Conservation (phyloP, 2,329 filamentous ascomycete genomes). For the Trichoderma cornu-damae region DNA sequence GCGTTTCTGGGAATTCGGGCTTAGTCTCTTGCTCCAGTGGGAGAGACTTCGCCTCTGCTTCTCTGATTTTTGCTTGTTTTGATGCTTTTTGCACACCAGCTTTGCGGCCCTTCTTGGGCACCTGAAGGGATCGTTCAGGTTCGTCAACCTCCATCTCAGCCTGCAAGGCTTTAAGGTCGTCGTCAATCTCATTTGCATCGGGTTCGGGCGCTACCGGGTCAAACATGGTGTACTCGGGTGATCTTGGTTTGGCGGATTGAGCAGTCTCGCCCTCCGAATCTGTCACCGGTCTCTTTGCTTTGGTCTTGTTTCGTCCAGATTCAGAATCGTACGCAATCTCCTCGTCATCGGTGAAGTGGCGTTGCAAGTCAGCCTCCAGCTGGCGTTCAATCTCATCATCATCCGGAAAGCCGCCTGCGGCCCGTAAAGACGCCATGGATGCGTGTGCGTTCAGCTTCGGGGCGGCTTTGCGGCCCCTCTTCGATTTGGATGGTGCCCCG, state of each 20-base stretch:
- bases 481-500: conserved; percentile 38
- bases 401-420: conserved; percentile 44
- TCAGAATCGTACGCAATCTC: conserved; percentile 44
- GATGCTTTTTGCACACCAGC: conserved; percentile 47
- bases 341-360: conserved; percentile 51
- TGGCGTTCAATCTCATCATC: conserved; percentile 63
- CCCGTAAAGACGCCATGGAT: conserved; percentile 43
- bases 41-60: conserved; percentile 35
- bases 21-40: conserved; percentile 24
- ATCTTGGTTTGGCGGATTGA: conserved; percentile 26
- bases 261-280: conserved; percentile 28
- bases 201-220: conserved; percentile 42
- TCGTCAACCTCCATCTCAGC: conserved; percentile 43
- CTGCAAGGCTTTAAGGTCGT: conserved; percentile 47
- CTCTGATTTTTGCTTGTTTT: conserved; percentile 47
- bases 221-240: conserved; percentile 47
- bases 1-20: conserved; percentile 2
- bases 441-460: conserved; percentile 42
- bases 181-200: conserved; percentile 47
- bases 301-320: conserved; percentile 37
- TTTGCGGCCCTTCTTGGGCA: conserved; percentile 53
- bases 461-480: conserved; percentile 37
- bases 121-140: conserved; percentile 35
- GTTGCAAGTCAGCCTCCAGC: conserved; percentile 60
- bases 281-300: conserved; percentile 26